phyloP scores from a whole-genome alignment of 2,329 filamentous ascomycete species.

The Claviceps paspali region DNA sequence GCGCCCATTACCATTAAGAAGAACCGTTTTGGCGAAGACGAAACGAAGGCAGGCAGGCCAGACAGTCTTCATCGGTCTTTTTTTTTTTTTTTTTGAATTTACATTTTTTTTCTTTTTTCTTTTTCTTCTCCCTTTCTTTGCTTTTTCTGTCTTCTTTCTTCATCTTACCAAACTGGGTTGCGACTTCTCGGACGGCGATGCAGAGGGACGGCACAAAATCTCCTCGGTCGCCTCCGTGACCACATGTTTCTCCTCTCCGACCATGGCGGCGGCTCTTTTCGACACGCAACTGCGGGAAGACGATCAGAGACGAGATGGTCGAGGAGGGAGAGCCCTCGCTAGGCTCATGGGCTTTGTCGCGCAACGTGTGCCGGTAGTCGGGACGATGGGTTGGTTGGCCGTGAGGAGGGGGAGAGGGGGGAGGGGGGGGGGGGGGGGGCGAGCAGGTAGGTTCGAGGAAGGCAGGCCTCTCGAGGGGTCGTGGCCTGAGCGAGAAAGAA shows the following conservation, averaged over 20 bases:
- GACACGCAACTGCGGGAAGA: neutral
- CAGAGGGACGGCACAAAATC: slow-evolving; percentile 8
- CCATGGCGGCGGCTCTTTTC: slow-evolving; percentile 11
- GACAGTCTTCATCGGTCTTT: no score
- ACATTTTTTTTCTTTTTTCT: no score
- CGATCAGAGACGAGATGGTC: neutral
- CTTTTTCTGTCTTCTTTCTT: no score
- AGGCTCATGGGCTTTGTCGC: slow-evolving; percentile 3
- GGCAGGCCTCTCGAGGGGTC: neutral
- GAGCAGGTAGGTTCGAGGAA: no score
- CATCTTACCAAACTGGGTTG: slow-evolving; percentile 6
- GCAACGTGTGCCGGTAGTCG: slow-evolving; percentile 8
- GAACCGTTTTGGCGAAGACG: no score
- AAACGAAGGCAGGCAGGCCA: no score
- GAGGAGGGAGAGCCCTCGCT: slow-evolving; percentile 7
- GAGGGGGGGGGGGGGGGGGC: no score
- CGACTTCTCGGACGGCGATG: slow-evolving; percentile 6
- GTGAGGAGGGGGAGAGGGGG: no score
- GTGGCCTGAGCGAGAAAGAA: neutral
- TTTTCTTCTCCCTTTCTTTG: no score
- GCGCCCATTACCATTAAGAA: no score
- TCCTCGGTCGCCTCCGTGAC: slow-evolving; percentile 10
- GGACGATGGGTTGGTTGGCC: neutral
- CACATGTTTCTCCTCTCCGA: slow-evolving; percentile 16
- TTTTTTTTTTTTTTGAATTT: no score